Conservation (phyloP, 768 basidiomycete genomes). For the Amanita exitialis region DNA sequence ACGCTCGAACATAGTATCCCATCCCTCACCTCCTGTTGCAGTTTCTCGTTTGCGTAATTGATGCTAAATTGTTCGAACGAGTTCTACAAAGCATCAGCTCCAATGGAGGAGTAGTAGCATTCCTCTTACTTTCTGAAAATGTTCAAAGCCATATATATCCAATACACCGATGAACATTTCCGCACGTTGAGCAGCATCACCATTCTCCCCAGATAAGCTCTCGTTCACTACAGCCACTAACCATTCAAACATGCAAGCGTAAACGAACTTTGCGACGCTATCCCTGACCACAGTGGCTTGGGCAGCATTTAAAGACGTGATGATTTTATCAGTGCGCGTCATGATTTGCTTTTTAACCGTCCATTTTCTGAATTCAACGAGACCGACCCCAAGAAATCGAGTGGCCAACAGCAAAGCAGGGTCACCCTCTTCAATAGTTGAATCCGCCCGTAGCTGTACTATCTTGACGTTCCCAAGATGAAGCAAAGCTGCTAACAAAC, state of each 20-base stretch:
- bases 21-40: conserved; percentile 83
- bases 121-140: conserved; percentile 77
- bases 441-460: conserved; percentile 70
- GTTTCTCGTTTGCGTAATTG: conserved; percentile 97
- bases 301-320: conserved; percentile 72
- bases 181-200: conserved; percentile 79
- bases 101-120: neutral
- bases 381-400: conserved; percentile 81
- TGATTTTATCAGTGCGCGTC: conserved; percentile 92
- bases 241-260: conserved; percentile 99
- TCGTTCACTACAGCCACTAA: conserved; percentile 96
- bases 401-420: conserved; percentile 72
- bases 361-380: conserved; percentile 97
- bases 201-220: conserved; percentile 90
- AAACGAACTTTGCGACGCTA: conserved; percentile 96
- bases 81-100: conserved; percentile 35
- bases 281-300: conserved; percentile 94
- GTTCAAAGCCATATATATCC: conserved; percentile 97
- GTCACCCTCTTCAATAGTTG: conserved; percentile 77
- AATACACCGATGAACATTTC: conserved; percentile 99
- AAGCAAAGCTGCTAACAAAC: conserved; percentile 82
- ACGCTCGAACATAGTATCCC: neutral
- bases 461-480: conserved; percentile 99
- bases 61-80: conserved; percentile 99
- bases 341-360: conserved; percentile 95